Percentiles rank a stretch among this genome's conserved stretches.
These are phyloP conservation scores for Pestalotiopsis sp. DNA, from an alignment of 2,329 filamentous ascomycete species.

Conservation along the genomic window DNA sequence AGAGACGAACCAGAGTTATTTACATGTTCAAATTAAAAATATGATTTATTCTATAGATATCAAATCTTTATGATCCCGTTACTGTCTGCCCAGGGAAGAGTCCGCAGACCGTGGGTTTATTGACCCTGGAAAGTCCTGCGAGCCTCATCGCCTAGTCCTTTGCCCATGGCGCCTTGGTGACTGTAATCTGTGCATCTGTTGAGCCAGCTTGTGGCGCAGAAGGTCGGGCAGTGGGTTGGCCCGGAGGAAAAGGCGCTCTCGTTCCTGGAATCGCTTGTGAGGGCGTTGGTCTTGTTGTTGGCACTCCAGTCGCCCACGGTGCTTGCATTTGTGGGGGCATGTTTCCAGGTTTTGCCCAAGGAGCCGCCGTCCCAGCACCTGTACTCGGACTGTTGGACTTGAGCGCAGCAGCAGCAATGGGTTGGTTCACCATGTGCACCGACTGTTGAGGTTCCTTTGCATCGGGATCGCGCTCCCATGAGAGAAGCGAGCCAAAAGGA, in stretches of 20 bases:
- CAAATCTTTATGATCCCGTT: no score
- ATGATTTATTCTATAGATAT: no score
- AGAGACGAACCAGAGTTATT: no score
- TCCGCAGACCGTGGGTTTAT: background rate
- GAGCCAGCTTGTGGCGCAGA: background rate
- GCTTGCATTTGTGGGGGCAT: constrained; percentile 35
- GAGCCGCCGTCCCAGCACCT: constrained; percentile 41
- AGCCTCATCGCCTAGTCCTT: background rate
- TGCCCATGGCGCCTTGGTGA: constrained; percentile 8
- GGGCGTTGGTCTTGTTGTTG: constrained; percentile 14
- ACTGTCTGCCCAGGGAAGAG: background rate
- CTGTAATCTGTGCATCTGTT: constrained; percentile 5
- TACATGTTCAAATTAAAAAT: no score
- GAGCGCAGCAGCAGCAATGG: constrained; percentile 33
- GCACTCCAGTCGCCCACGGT: constrained; percentile 25
- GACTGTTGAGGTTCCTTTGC: constrained; percentile 53
- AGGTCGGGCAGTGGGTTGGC: constrained; percentile 19
- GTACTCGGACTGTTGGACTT: constrained; percentile 27
- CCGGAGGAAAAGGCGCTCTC: constrained; percentile 22
- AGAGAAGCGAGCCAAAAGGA: constrained; percentile 78
- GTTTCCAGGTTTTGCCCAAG: constrained; percentile 46
- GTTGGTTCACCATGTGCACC: constrained; percentile 62
- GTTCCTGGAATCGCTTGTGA: background rate
- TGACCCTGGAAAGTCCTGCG: background rate
- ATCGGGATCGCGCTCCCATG: constrained; percentile 71